A percentile compares a stretch with the other conserved stretches of the same genome.
Conservation (phyloP, 202 grass and related monocot genomes). For the Digitaria exilis region DNA sequence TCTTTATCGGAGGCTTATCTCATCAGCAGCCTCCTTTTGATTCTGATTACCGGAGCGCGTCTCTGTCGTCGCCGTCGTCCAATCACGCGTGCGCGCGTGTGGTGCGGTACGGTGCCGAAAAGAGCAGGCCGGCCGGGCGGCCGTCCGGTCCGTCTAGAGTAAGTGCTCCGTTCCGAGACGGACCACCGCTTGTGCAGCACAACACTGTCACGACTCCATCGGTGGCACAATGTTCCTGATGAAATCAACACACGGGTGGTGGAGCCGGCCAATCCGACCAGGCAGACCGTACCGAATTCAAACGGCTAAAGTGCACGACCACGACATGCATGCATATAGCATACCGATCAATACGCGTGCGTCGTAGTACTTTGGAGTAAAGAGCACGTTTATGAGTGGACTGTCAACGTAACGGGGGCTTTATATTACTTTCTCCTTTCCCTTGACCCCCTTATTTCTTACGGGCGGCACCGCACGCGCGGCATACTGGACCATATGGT, state of each 20-base stretch:
- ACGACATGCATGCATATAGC: background rate
- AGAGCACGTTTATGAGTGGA: background rate
- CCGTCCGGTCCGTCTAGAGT: too few relatives aligned
- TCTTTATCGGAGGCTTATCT: too few relatives aligned
- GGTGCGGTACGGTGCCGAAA: constrained; percentile 21
- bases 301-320: background rate
- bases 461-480: background rate
- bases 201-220: background rate
- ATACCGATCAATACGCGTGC: background rate
- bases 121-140: background rate
- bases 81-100: too few relatives aligned
- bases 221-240: background rate
- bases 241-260: background rate
- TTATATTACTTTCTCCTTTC: constrained; percentile 10
- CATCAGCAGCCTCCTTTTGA: too few relatives aligned
- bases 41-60: too few relatives aligned
- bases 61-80: too few relatives aligned
- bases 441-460: background rate
- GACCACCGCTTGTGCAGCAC: background rate
- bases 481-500: background rate
- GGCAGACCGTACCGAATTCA: background rate
- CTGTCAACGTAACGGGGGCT: background rate
- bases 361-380: background rate
- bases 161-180: background rate
- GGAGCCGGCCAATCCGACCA: background rate